A percentile compares a stretch with the other conserved stretches of the same genome.
Evolutionary conservation across 768 basidiomycete genomes (phyloP).

Genomic region (Serendipita indica): DNA sequence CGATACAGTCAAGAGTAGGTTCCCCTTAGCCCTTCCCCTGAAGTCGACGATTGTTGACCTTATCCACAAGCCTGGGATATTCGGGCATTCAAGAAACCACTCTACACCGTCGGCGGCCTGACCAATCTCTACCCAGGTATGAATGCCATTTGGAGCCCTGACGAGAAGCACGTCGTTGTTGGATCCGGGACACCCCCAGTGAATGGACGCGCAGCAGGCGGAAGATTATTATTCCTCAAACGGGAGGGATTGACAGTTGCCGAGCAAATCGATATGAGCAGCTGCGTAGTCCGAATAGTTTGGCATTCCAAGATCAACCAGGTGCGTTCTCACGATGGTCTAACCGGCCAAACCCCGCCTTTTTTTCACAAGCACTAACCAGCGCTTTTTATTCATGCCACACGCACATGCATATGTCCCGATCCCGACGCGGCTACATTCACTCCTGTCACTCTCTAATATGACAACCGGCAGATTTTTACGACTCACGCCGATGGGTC

Average conservation of each 20-base stretch:
- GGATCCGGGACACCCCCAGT: slow-evolving; percentile 44
- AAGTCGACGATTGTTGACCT: not conserved
- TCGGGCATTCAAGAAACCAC: slow-evolving; percentile 77
- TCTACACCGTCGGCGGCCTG: slow-evolving; percentile 48
- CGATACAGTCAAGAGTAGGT: slow-evolving; percentile 87
- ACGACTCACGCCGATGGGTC: slow-evolving; percentile 77
- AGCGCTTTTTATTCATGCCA: not conserved
- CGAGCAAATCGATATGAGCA: slow-evolving; percentile 51
- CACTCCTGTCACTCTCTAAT: not conserved
- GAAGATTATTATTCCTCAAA: slow-evolving; percentile 57
- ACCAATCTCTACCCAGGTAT: slow-evolving; percentile 79
- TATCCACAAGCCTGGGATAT: slow-evolving; percentile 78
- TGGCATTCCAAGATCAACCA: slow-evolving; percentile 99
- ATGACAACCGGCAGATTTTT: slow-evolving; percentile 48
- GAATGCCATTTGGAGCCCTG: slow-evolving; percentile 90
- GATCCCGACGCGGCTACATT: not conserved
- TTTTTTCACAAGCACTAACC: not conserved
- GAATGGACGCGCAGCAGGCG: slow-evolving; percentile 47
- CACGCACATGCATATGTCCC: too few species aligned
- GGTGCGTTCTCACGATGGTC: slow-evolving; percentile 31
- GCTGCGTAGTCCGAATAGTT: slow-evolving; percentile 73
- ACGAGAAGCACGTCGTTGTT: slow-evolving; percentile 78
- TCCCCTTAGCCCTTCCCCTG: not conserved
- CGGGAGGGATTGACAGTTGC: slow-evolving; percentile 55
- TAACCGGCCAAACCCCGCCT: slow-evolving; percentile 8